Percentiles rank a stretch among this genome's conserved stretches.
phyloP scores from a whole-genome alignment of 306 rosid genomes.

The Quercus rubra region DNA sequence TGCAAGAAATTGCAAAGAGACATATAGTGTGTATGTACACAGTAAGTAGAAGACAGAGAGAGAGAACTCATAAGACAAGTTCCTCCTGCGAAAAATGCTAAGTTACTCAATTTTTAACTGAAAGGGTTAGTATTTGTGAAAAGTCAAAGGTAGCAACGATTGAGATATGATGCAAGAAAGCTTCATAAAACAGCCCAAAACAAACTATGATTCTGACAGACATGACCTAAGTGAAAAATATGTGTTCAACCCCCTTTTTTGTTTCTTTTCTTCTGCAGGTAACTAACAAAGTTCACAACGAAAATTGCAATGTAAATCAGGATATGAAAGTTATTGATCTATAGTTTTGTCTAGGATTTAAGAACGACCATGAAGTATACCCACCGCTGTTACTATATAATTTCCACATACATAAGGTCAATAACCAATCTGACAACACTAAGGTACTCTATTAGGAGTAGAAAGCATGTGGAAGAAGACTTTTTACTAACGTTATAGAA shows the following conservation, averaged over 20 bases:
- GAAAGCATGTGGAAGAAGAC: too few relatives aligned
- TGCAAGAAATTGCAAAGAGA: conserved; percentile 6
- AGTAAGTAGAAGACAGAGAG: not conserved
- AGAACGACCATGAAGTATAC: too few relatives aligned
- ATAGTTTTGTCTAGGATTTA: not conserved
- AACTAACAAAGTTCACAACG: not conserved
- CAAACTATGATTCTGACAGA: not conserved
- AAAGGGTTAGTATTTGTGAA: not conserved
- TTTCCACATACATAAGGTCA: not conserved
- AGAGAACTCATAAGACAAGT: not conserved
- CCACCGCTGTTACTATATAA: too few relatives aligned
- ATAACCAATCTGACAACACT: not conserved
- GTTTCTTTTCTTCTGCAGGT: not conserved
- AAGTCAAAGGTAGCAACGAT: not conserved
- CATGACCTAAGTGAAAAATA: not conserved
- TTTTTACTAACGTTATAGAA: too few relatives aligned
- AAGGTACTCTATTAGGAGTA: not conserved
- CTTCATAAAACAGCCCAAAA: not conserved
- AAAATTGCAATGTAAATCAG: not conserved
- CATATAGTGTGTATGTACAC: not conserved
- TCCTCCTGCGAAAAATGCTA: not conserved
- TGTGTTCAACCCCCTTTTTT: not conserved
- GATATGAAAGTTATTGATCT: not conserved
- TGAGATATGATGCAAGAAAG: not conserved
- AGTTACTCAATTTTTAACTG: not conserved